Percentiles rank a stretch among this genome's conserved stretches.
Conservation (phyloP, 202 grass and related monocot species). For the Hordeum pubiflorum region DNA sequence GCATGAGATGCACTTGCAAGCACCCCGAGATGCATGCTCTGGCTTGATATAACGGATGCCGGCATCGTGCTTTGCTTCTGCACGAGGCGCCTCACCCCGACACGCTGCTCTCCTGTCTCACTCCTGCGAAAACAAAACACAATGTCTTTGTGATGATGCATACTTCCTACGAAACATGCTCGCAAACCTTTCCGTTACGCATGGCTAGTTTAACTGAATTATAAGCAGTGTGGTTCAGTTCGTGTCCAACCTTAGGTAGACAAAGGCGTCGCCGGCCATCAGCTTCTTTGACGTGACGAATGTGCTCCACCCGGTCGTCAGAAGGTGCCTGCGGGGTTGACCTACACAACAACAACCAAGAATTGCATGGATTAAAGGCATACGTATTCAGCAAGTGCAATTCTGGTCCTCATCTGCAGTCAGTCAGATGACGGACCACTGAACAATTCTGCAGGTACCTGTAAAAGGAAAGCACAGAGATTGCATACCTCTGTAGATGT, state of each 20-base stretch:
- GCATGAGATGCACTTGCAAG: conserved; percentile 94
- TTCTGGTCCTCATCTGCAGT: neutral
- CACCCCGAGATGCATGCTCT: conserved; percentile 98
- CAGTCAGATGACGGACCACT: neutral
- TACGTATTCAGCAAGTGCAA: neutral
- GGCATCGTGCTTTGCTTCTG: conserved; percentile 72
- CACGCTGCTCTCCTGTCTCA: conserved; percentile 70
- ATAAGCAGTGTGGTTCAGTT: neutral
- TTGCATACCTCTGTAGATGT: conserved; percentile 81
- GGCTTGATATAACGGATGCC: conserved; percentile 89
- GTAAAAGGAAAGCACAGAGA: neutral
- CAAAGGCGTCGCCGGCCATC: conserved; percentile 75
- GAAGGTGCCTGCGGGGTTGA: conserved; percentile 82
- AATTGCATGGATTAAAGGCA: conserved; percentile 24
- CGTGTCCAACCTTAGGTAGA: conserved; percentile 72
- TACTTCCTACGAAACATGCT: neutral
- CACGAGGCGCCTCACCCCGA: conserved; percentile 64
- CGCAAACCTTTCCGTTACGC: neutral
- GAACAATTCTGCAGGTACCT: neutral
- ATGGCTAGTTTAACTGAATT: neutral
- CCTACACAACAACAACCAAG: conserved; percentile 32
- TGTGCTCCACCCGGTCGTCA: conserved; percentile 91
- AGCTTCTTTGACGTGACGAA: conserved; percentile 93
- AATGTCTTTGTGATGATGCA: conserved; percentile 2
- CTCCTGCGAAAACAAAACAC: conserved; percentile 40